Conservation (phyloP, 345 rosid species). For the Populus deltoides region DNA sequence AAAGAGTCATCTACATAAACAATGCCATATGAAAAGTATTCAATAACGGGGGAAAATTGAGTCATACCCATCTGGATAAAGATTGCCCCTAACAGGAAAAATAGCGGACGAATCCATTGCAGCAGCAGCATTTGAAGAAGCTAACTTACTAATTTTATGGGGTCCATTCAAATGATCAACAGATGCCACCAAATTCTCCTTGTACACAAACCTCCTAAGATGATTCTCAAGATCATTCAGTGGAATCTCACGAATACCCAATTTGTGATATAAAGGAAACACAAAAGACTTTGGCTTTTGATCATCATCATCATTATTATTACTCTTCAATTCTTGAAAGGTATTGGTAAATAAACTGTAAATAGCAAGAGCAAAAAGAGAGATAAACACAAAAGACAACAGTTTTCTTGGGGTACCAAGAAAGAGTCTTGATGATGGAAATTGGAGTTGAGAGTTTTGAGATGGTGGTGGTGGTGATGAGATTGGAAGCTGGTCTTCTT, state of each 20-base stretch:
- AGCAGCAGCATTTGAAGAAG: slow-evolving; percentile 36
- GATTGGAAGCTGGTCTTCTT: slow-evolving; percentile 18
- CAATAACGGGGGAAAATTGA: slow-evolving; percentile 10
- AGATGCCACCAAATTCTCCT: slow-evolving; percentile 28
- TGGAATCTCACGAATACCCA: slow-evolving; percentile 32
- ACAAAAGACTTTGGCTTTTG: slow-evolving; percentile 48
- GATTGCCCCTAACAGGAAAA: slow-evolving; percentile 73
- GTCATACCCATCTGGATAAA: slow-evolving; percentile 83
- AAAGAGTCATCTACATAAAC: not conserved
- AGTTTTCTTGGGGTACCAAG: slow-evolving; percentile 38
- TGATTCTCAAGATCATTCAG: slow-evolving; percentile 44
- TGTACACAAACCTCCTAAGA: slow-evolving; percentile 46
- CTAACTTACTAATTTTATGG: slow-evolving; percentile 28
- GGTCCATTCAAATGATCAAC: slow-evolving; percentile 28
- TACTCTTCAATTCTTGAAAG: slow-evolving; percentile 39
- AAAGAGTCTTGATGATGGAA: slow-evolving; percentile 33
- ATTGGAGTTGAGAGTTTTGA: slow-evolving; percentile 32
- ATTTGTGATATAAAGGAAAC: slow-evolving; percentile 69
- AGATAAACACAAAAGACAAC: slow-evolving; percentile 45
- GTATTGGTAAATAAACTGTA: slow-evolving; percentile 40
- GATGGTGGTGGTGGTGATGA: slow-evolving; percentile 33
- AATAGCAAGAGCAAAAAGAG: slow-evolving; percentile 51
- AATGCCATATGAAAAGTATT: not conserved
- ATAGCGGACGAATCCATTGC: slow-evolving; percentile 51
- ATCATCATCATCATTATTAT: slow-evolving; percentile 36